Evolutionary conservation across 2,329 filamentous ascomycete genomes (phyloP).

Genomic region (Torrubiella hemipterigena): DNA sequence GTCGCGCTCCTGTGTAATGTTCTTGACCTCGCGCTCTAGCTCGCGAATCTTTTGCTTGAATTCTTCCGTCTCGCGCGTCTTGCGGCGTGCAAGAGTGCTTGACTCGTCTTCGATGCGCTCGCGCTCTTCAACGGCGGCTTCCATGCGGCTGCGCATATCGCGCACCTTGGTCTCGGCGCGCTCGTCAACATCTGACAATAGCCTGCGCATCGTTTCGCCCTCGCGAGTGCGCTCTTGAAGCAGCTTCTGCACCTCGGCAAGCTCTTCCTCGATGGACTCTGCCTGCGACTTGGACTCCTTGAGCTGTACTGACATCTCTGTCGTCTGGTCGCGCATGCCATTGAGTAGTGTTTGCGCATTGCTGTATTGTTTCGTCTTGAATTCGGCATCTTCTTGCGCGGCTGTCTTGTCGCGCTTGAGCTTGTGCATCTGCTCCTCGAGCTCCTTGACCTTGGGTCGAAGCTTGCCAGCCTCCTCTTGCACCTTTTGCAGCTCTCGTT

Average conservation of each 20-base stretch:
- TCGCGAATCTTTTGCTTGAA: slow-evolving; percentile 68
- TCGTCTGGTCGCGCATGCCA: slow-evolving; percentile 86
- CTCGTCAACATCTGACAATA: slow-evolving; percentile 77
- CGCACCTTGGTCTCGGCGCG: slow-evolving; percentile 70
- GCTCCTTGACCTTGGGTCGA: slow-evolving; percentile 46
- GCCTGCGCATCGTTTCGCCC: slow-evolving; percentile 83
- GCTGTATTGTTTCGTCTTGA: slow-evolving; percentile 75
- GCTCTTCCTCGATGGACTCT: slow-evolving; percentile 83
- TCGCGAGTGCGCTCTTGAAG: slow-evolving; percentile 82
- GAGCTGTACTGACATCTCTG: slow-evolving; percentile 80
- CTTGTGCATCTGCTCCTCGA: slow-evolving; percentile 63
- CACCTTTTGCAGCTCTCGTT: slow-evolving; percentile 56
- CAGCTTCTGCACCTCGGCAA: slow-evolving; percentile 76
- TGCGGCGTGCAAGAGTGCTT: slow-evolving; percentile 61
- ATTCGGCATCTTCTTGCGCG: slow-evolving; percentile 66
- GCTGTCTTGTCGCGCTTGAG: slow-evolving; percentile 55
- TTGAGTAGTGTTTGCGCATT: slow-evolving; percentile 77
- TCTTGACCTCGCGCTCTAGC: slow-evolving; percentile 64
- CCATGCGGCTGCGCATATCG: slow-evolving; percentile 82
- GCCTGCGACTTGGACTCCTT: slow-evolving; percentile 76
- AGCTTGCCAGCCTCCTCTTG: slow-evolving; percentile 64
- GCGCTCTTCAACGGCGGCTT: slow-evolving; percentile 83
- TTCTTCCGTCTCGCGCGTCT: slow-evolving; percentile 77
- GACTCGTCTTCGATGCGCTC: slow-evolving; percentile 89
- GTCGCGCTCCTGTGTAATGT: slow-evolving; percentile 61